A percentile compares a stretch with the other conserved stretches of the same genome.
These are phyloP conservation scores for Citrus inodora DNA, from an alignment of 345 rosid species.

Conservation along the genomic window DNA sequence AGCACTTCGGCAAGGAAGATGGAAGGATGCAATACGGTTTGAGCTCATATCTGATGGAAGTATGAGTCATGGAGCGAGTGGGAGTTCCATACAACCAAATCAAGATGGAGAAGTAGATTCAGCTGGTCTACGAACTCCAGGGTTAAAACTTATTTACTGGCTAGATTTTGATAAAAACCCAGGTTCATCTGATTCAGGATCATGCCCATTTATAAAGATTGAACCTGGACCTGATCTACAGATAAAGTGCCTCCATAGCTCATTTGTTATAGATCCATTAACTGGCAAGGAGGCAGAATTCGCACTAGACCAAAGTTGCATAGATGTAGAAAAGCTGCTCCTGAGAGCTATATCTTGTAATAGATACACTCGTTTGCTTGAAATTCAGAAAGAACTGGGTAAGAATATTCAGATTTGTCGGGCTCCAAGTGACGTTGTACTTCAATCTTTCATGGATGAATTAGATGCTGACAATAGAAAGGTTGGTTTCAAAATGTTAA, in stretches of 20 bases:
- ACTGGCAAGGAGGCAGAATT: conserved; percentile 82
- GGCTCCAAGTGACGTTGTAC: conserved; percentile 64
- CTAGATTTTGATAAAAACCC: conserved; percentile 65
- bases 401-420: conserved; percentile 66
- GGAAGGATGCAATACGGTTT: conserved; percentile 93
- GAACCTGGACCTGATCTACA: conserved; percentile 87
- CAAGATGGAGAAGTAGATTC: conserved; percentile 90
- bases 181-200: conserved; percentile 40
- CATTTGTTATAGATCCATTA: conserved; percentile 79
- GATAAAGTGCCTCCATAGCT: conserved; percentile 73
- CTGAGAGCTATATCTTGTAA: conserved; percentile 86
- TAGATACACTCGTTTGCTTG: conserved; percentile 87
- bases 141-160: conserved; percentile 86
- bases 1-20: conserved; percentile 81
- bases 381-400: conserved; percentile 83
- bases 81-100: conserved; percentile 48
- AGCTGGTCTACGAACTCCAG: conserved; percentile 72
- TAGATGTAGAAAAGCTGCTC: conserved; percentile 86
- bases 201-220: conserved; percentile 72
- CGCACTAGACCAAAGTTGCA: conserved; percentile 75
- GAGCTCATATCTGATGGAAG: conserved; percentile 72
- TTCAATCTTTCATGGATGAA: conserved; percentile 54
- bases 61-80: conserved; percentile 26
- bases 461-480: conserved; percentile 43
- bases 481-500: conserved; percentile 32